These are phyloP conservation scores for Fusarium luffae DNA, from an alignment of 2,329 filamentous ascomycete species.

Conservation along the genomic window DNA sequence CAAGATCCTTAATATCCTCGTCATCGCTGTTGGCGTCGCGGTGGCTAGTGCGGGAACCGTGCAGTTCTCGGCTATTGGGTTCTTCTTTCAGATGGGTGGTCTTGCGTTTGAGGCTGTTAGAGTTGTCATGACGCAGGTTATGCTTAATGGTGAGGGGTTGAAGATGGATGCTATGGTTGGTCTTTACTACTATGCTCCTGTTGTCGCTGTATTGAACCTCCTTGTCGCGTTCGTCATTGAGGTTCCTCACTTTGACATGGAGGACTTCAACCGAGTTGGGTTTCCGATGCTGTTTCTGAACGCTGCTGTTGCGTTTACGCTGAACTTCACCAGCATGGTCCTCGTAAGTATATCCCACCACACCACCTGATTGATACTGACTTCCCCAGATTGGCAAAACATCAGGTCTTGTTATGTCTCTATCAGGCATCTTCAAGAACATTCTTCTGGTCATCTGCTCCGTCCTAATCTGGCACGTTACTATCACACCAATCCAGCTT, in stretches of 20 bases:
- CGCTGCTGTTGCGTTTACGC: slow-evolving; percentile 3
- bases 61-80: slow-evolving; percentile 2
- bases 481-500: slow-evolving; percentile 1
- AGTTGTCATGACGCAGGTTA: slow-evolving; percentile 31
- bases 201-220: slow-evolving; percentile 9
- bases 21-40: slow-evolving; percentile 2
- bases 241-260: slow-evolving; percentile 4
- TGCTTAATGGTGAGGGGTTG: slow-evolving; percentile 27
- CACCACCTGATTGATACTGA: no score
- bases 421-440: slow-evolving; percentile 14
- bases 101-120: slow-evolving; percentile 25
- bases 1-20: slow-evolving; percentile 2
- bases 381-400: slow-evolving; percentile 15
- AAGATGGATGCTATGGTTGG: slow-evolving; percentile 34
- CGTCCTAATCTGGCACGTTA: slow-evolving; percentile 11
- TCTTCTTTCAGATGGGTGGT: slow-evolving; percentile 7
- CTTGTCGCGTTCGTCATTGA: slow-evolving; percentile 4
- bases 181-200: slow-evolving; percentile 28
- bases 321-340: slow-evolving; percentile 24
- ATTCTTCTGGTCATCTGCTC: slow-evolving; percentile 5
- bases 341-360: slow-evolving; percentile 12
- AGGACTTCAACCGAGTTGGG: background rate
- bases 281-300: background rate
- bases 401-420: slow-evolving; percentile 8
- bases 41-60: slow-evolving; percentile 8